phyloP scores from a whole-genome alignment of 192 early-diverging fungal genomes.

The Globomyces pollinis-pini region DNA sequence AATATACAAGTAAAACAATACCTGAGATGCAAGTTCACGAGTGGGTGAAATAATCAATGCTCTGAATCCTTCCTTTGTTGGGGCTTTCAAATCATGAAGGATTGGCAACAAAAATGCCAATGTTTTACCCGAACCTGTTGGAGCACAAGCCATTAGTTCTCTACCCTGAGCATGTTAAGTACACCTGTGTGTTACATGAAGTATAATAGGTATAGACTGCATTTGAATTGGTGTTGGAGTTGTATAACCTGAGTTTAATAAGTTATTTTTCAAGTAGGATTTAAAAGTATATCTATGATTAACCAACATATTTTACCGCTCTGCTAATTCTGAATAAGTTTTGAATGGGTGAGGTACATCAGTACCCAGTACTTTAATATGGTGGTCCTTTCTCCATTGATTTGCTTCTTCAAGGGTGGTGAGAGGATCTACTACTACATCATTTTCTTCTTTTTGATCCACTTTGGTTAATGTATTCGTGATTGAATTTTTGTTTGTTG shows the following conservation, averaged over 20 bases:
- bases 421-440: neutral
- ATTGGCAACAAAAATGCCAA: conserved; percentile 90
- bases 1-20: conserved; percentile 6
- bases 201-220: conserved; percentile 80
- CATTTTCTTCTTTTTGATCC: conserved; percentile 4
- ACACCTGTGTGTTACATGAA: too few relatives aligned
- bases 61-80: conserved; percentile 73
- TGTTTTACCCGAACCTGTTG: conserved; percentile 98
- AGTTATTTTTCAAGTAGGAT: conserved; percentile 64
- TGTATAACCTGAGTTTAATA: conserved; percentile 58
- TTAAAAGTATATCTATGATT: conserved; percentile 53
- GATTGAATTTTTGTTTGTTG: conserved; percentile 8
- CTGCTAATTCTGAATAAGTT: conserved; percentile 69
- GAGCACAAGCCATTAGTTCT: conserved; percentile 92
- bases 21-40: conserved; percentile 81
- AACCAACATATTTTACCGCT: too few relatives aligned
- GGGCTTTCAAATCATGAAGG: conserved; percentile 71
- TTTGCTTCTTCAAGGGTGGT: conserved; percentile 16
- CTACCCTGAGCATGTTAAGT: conserved; percentile 41
- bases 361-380: conserved; percentile 77
- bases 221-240: conserved; percentile 89
- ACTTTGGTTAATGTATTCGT: too few relatives aligned
- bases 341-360: conserved; percentile 81
- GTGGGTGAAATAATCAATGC: conserved; percentile 92
- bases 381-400: conserved; percentile 65